Base-by-base conservation (phyloP, 2,329 filamentous ascomycete genomes). In the Polychaeton citri region DNA sequence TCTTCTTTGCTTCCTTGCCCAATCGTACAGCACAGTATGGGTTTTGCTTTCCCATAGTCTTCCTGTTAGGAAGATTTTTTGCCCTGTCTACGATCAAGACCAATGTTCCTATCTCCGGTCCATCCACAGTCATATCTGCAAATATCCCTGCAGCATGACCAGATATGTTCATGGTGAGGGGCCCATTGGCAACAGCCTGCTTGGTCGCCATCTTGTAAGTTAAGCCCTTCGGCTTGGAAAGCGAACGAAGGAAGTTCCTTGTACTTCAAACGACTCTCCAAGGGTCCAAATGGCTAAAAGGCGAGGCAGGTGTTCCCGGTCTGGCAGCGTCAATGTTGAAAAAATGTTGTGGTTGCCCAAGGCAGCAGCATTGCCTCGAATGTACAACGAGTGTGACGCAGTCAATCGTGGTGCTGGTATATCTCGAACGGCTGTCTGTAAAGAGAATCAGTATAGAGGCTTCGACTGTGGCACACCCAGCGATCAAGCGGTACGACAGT, bases 21-120 rank as follows among this genome's bases (percentile, higher is more conserved):
- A 98, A 65, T 36, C 90, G 72, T 20, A 86, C 87, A 24, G 90
- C 90, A 61, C 87, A 95, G 61, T 96, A 98, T 0, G 90, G 88
- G 57, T 96, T 87, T 64, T 98, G 90, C 64, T 98, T 98, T 38
- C 90, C 90, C 68, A 98, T 95, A 5, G 86, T 90, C 67, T 93
- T 93, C 49, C 86, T 69, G 63, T 98, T 98, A 34, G 90, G 90
- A 48, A 98, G 65, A 58, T 98, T 98, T 73, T 94, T 96, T 35
- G 87, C 90, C 48, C 87, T 75, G 64, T 98, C 90, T 52, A 96
- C 76, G 51, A 98, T 79, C 38, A 86, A 73, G 32, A 98, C 85
- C 48, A 98, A 68, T 2, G 87, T 96, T 47, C 90, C 90, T 52
- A 98, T 95, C 41, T 83, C 71, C 3, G 90, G 88, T 1, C 90